Base-by-base conservation (phyloP, 441 rosid genomes). In the Biscutella laevigata region DNA sequence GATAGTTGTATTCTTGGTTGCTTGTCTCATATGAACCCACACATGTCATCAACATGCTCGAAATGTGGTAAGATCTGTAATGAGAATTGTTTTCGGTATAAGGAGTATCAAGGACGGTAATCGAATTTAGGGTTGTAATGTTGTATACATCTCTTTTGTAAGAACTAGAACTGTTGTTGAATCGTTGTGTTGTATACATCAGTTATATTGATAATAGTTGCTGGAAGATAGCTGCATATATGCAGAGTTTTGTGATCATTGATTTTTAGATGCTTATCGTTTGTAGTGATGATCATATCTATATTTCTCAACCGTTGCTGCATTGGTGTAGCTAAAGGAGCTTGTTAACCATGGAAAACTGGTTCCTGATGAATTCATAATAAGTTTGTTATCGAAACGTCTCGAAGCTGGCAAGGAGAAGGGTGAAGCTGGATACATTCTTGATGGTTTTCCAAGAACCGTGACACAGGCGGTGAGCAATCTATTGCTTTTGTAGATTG, bases 371-470 rank as follows among this genome's bases (percentile, higher is more conserved):
- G 98, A 91, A 69, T 61, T 82, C 61, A 82, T 88, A 38, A 85
- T 91, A 52, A 74, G 76, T 62, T 61, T 91, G 30, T 66, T 91
- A 66, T 81, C 88, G n/a, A 91, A 82, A 65, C 86, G 87, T 21
- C 94, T 88, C 15, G 75, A 77, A 72, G 77, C 74, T n/a, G 83
- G 85, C 38, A 84, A 72, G 62, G 75, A 74, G 15, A 77, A 83
- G 63, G 95, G 88, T 16, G 98, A 88, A 71, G 66, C 95, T 32
- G 95, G 98, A 39, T 91, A 88, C 72, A 83, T 91, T 62, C 96
- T 88, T 38, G 96, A 91, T 76, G 95, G 98, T 20, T 91, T 91
- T 59, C 98, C 96, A 67, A 81, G 95, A 39, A 91, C 98, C 1
- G 72, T 91, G 47, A 76, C 82, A 61, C 98, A 91, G 57, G 98